phyloP scores from a whole-genome alignment of 2,329 filamentous ascomycete species.

The Trematosphaeria pertusa region DNA sequence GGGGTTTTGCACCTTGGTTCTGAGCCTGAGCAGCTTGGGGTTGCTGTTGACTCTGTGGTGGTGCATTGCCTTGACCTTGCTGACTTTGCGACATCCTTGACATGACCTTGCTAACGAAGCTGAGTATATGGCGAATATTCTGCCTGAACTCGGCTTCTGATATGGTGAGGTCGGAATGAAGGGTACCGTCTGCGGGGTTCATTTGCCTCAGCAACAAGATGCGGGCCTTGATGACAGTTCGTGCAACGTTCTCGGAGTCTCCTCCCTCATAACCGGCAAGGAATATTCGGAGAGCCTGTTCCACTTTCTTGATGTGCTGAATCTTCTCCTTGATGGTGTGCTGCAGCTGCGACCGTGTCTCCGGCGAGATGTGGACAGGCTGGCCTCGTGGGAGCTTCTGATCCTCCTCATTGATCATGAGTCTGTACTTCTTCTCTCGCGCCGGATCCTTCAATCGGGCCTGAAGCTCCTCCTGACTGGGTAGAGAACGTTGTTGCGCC shows the following conservation, averaged over 20 bases:
- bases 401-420: conserved; percentile 39
- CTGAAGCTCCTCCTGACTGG: conserved; percentile 31
- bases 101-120: conserved; percentile 38
- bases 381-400: conserved; percentile 29
- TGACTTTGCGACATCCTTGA: conserved; percentile 25
- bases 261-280: conserved; percentile 32
- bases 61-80: conserved; percentile 9
- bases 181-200: conserved; percentile 33
- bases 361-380: conserved; percentile 27
- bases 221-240: conserved; percentile 34
- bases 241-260: conserved; percentile 34
- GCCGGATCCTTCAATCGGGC: conserved; percentile 35
- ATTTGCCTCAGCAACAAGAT: conserved; percentile 37
- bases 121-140: conserved; percentile 31
- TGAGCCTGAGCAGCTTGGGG: conserved; percentile 18
- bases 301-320: conserved; percentile 34
- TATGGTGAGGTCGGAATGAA: conserved; percentile 37
- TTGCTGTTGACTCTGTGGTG: conserved; percentile 19
- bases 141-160: conserved; percentile 36
- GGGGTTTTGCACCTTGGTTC: conserved; percentile 21
- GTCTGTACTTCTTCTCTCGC: conserved; percentile 32
- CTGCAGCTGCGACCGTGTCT: conserved; percentile 35
- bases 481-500: conserved; percentile 29
- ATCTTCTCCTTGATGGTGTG: conserved; percentile 35
- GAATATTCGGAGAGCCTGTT: conserved; percentile 41